Conservation (phyloP, 768 basidiomycete species). For the Lactarius indigo region DNA sequence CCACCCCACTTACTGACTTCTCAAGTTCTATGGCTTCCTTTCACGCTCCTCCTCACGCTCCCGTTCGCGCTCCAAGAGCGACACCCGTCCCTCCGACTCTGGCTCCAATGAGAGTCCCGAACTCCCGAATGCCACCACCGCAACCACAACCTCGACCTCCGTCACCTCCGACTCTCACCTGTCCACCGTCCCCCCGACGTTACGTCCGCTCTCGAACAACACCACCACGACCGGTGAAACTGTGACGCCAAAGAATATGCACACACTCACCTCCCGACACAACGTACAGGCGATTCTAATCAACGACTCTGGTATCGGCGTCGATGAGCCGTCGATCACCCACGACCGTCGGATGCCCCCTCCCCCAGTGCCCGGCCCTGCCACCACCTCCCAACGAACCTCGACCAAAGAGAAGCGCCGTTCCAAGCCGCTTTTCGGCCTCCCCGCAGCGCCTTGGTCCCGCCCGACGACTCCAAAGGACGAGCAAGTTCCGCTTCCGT, state of each 20-base stretch:
- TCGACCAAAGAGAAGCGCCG: slow-evolving; percentile 35
- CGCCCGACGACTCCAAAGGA: slow-evolving; percentile 10
- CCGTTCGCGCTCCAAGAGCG: slow-evolving; percentile 46
- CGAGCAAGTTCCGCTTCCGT: not conserved
- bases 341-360: slow-evolving; percentile 26
- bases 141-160: slow-evolving; percentile 21
- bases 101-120: slow-evolving; percentile 28
- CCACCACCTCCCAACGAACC: slow-evolving; percentile 26
- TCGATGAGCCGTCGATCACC: slow-evolving; percentile 9
- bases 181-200: slow-evolving; percentile 34
- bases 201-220: slow-evolving; percentile 58
- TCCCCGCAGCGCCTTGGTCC: slow-evolving; percentile 18
- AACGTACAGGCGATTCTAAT: slow-evolving; percentile 10
- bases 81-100: slow-evolving; percentile 23
- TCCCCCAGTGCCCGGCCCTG: slow-evolving; percentile 15
- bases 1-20: not conserved
- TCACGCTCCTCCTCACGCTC: slow-evolving; percentile 50
- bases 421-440: slow-evolving; percentile 45
- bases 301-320: slow-evolving; percentile 21
- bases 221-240: slow-evolving; percentile 62
- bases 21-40: slow-evolving; percentile 58
- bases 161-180: slow-evolving; percentile 26
- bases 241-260: slow-evolving; percentile 40
- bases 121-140: slow-evolving; percentile 25
- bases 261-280: slow-evolving; percentile 21